Evolutionary conservation across 768 basidiomycete genomes (phyloP).

Genomic region (Nidula microcarpa): DNA sequence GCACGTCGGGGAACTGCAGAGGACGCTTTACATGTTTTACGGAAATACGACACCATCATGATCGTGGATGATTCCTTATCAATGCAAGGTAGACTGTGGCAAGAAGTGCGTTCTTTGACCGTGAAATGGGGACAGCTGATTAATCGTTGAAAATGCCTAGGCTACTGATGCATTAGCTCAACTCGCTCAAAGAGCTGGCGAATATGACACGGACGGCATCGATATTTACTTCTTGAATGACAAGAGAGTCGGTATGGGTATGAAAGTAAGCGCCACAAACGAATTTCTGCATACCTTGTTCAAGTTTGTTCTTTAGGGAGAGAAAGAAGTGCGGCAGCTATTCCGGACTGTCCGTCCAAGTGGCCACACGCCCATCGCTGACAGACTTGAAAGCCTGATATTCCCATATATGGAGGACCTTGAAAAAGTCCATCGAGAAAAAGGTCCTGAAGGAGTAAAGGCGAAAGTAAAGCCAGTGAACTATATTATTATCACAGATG

Average conservation of each 20-base stretch:
- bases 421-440: constrained; percentile 19
- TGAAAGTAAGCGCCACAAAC: no score
- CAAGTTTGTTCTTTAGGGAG: background rate
- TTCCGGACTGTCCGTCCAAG: constrained; percentile 41
- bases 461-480: constrained; percentile 51
- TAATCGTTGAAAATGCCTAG: constrained; percentile 18
- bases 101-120: constrained; percentile 30
- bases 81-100: constrained; percentile 48
- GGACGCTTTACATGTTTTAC: constrained; percentile 29
- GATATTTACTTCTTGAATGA: no score
- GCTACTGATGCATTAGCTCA: constrained; percentile 42
- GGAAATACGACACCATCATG: constrained; percentile 52
- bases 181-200: constrained; percentile 43
- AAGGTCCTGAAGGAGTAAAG: constrained; percentile 10
- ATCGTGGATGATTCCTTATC: constrained; percentile 61
- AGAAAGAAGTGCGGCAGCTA: constrained; percentile 27
- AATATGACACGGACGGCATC: constrained; percentile 56
- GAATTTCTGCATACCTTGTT: background rate
- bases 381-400: constrained; percentile 27
- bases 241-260: no score
- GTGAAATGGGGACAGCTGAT: background rate
- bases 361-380: constrained; percentile 43
- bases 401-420: constrained; percentile 20
- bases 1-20: constrained; percentile 14
- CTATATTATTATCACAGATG: constrained; percentile 61